Conservation (phyloP, 768 basidiomycete genomes). For the Boletus vinaceobasis region DNA sequence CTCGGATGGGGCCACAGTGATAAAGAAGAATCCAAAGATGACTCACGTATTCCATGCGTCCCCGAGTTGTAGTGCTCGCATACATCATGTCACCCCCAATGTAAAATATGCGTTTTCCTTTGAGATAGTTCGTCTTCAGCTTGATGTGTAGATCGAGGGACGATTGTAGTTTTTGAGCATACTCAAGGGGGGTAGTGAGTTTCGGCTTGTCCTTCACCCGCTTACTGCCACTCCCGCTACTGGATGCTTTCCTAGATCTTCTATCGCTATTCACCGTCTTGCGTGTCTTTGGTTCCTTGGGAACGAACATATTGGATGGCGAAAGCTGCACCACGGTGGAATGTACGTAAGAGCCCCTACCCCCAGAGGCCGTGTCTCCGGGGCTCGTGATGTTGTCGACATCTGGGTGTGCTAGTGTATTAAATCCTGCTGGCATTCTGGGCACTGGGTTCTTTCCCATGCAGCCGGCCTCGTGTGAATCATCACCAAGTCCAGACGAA, state of each 20-base stretch:
- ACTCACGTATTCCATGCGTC: conserved; percentile 61
- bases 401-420: neutral
- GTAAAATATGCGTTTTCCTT: conserved; percentile 57
- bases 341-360: neutral
- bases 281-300: conserved; percentile 9
- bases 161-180: conserved; percentile 46
- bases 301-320: neutral
- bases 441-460: neutral
- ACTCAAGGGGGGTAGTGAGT: conserved; percentile 49
- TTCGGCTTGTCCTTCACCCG: conserved; percentile 41
- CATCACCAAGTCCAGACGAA: neutral
- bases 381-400: conserved; percentile 24
- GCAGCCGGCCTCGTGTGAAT: neutral
- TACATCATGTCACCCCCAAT: conserved; percentile 54
- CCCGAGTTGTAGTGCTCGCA: conserved; percentile 49
- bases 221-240: conserved; percentile 13
- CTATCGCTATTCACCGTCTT: conserved; percentile 25
- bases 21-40: neutral
- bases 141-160: conserved; percentile 20
- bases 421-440: conserved; percentile 8
- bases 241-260: neutral
- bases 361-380: neutral
- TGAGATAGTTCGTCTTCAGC: conserved; percentile 37
- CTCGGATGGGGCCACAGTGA: neutral
- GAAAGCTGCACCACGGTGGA: neutral